Evolutionary conservation across 108 stramenopile species (phyloP), one percentile per base, ranked within the genome.

Genomic region (Discostella stelligeroides): DNA sequence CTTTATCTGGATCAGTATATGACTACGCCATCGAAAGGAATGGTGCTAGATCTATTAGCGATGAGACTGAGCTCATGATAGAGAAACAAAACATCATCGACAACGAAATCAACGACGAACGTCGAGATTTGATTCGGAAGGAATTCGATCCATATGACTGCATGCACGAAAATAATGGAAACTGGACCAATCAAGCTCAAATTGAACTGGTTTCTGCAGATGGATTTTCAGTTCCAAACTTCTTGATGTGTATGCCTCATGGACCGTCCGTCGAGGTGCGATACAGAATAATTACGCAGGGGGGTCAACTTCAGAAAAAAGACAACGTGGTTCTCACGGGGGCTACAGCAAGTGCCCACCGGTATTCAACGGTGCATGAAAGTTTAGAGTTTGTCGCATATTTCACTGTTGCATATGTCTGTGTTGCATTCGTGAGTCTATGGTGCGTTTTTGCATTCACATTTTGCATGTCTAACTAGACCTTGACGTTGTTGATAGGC

Each of bases 11-110:
- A 60, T 57, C 55, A 34, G 25, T 43, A 5, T 61, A 60, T n/a
- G 59, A 66, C 38, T 75, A 75, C 34, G 47, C 66, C 4, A 61
- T 75, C 38, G 74, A 75, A 46, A n/a, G 38, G 23, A 58, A 40
- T 20, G 67, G 43, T 17, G 67, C 27, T 12, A 25, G 18, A 13
- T 21, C 28, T 29, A 12, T 30, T 7, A 25, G 38, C 4, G 53
- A 54, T 34, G 46, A 56, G 9, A 14, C 21, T 7, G 66, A 63
- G 27, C 13, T 23, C 15, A 48, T 48, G 53, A 63, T 72, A 57
- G 45, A 57, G 1, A 14, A 61, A 24, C 45, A 68, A 34, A 37
- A 58, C 48, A 34, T 48, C 47, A 41, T 63, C 2, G 12, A 48
- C 15, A 56, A 28, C 17, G 60, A 76, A 63, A 21, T 13, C 7